Conservation (phyloP, 129 eudicot species). For the Deinandra increscens region DNA sequence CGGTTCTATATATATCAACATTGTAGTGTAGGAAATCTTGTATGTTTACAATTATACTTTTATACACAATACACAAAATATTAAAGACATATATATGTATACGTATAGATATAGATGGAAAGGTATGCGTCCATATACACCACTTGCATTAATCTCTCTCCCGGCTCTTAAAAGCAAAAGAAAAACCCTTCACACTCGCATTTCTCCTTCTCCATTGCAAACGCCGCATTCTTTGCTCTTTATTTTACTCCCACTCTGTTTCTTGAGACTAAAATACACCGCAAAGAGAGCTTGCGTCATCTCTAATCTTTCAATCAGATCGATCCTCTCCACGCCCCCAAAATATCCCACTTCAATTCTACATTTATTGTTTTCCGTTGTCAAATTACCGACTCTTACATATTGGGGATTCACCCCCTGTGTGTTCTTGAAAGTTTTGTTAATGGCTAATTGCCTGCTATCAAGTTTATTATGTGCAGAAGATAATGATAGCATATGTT, state of each 20-base stretch:
- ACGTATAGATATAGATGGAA: background rate
- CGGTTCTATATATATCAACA: too few species aligned
- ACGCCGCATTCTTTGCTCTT: slow-evolving; percentile 40
- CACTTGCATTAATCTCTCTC: slow-evolving; percentile 14
- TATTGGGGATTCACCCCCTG: background rate
- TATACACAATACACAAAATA: too few species aligned
- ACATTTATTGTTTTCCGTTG: slow-evolving; percentile 11
- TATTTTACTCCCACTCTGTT: slow-evolving; percentile 24
- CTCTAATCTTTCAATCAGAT: slow-evolving; percentile 25
- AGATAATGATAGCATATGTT: slow-evolving; percentile 45
- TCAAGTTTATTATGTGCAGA: slow-evolving; percentile 65
- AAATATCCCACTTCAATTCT: background rate
- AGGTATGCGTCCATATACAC: background rate
- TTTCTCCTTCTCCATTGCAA: background rate
- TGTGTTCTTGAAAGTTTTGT: background rate
- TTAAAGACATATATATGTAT: too few species aligned
- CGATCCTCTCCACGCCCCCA: background rate
- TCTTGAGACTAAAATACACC: slow-evolving; percentile 16
- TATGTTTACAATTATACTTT: too few species aligned
- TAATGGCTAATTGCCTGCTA: slow-evolving; percentile 41
- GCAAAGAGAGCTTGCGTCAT: slow-evolving; percentile 2
- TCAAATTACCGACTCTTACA: background rate
- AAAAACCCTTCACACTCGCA: slow-evolving; percentile 15
- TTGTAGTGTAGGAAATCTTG: too few species aligned
- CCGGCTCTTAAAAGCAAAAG: slow-evolving; percentile 14